Percentiles rank a stretch among this genome's conserved stretches.
Conservation (phyloP, 2,329 filamentous ascomycete species). For the Aspergillus aculeatus region DNA sequence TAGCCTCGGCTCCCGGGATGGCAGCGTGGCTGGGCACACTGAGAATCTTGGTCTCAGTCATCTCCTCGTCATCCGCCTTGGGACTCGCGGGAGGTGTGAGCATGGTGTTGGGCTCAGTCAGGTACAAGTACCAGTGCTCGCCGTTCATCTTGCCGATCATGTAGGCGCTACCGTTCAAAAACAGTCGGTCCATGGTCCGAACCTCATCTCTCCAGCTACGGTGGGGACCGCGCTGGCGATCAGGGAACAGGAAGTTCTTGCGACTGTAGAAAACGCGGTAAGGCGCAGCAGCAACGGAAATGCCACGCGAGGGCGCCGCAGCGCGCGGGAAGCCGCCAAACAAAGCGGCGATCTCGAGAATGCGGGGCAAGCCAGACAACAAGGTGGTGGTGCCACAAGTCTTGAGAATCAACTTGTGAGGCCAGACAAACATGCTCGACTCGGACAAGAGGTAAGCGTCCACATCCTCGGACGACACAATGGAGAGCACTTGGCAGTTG, state of each 20-base stretch:
- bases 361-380: constrained; percentile 80
- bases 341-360: constrained; percentile 85
- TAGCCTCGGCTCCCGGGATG: constrained; percentile 30
- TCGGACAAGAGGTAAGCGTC: constrained; percentile 97
- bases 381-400: constrained; percentile 97
- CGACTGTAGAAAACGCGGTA: constrained; percentile 98
- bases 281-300: constrained; percentile 76
- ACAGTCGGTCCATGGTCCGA: constrained; percentile 85
- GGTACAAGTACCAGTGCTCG: constrained; percentile 98
- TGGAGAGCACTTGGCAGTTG: constrained; percentile 96
- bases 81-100: constrained; percentile 84
- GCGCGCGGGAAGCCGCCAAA: constrained; percentile 86
- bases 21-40: constrained; percentile 48
- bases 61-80: constrained; percentile 47
- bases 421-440: constrained; percentile 99
- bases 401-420: constrained; percentile 99
- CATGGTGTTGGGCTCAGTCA: constrained; percentile 78
- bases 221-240: constrained; percentile 90
- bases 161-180: constrained; percentile 90
- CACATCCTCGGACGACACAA: constrained; percentile 87
- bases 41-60: constrained; percentile 61
- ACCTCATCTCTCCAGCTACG: constrained; percentile 98
- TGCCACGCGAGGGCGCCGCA: constrained; percentile 64
- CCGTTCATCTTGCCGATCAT: constrained; percentile 99
- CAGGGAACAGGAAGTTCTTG: constrained; percentile 96